A percentile compares a stretch with the other conserved stretches of the same genome.
Evolutionary conservation across 306 rosid genomes (phyloP).

Genomic region (Leucaena leucocephala): DNA sequence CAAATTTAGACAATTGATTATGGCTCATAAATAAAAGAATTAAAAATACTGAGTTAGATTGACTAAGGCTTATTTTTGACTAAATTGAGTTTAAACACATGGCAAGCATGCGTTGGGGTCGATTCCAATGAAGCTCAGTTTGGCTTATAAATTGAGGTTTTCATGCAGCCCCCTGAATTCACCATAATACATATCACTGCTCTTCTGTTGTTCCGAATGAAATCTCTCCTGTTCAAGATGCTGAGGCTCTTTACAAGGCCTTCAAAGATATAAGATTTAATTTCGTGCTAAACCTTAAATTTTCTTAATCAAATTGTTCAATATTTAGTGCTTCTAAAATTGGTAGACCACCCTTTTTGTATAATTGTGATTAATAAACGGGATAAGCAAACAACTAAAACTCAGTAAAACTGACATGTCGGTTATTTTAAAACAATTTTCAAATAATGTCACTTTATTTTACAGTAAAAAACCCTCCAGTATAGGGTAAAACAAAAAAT

Average conservation of each 20-base stretch:
- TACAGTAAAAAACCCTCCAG: too few relatives aligned
- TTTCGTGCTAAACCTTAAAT: background rate
- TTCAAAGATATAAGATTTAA: constrained; percentile 51
- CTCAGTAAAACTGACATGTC: too few relatives aligned
- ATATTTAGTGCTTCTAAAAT: background rate
- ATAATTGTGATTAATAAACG: too few relatives aligned
- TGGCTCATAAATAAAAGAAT: too few relatives aligned
- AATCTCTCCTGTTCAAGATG: constrained; percentile 56
- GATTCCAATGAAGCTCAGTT: constrained; percentile 29
- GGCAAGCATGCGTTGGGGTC: constrained; percentile 42
- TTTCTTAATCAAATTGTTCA: background rate
- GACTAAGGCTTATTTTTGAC: too few relatives aligned
- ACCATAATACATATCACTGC: background rate
- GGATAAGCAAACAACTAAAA: too few relatives aligned
- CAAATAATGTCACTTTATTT: too few relatives aligned
- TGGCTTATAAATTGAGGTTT: constrained; percentile 30
- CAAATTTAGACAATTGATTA: too few relatives aligned
- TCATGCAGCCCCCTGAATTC: background rate
- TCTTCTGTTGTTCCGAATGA: constrained; percentile 39
- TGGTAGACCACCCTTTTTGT: too few relatives aligned
- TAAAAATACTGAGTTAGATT: too few relatives aligned
- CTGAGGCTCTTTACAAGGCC: constrained; percentile 65
- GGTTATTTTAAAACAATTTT: too few relatives aligned
- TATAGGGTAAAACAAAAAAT: too few relatives aligned
- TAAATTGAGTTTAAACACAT: background rate